These are phyloP conservation scores for Pseudonitzschia pungens DNA, from an alignment of 108 stramenopile species.

Conservation along the genomic window DNA sequence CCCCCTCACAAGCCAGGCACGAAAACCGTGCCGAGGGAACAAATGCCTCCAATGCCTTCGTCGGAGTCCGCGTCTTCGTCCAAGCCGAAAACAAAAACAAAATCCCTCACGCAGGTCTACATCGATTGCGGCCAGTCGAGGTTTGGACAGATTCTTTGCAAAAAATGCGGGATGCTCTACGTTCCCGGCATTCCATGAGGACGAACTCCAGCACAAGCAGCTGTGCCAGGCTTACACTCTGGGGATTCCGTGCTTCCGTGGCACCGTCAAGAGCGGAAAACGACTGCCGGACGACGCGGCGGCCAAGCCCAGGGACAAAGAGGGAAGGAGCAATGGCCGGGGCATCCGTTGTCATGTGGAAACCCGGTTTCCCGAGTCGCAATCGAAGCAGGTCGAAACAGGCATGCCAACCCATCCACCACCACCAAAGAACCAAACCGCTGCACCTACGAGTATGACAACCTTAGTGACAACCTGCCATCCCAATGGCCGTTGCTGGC, in stretches of 20 bases:
- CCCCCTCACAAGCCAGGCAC: no score
- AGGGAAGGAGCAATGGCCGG: no score
- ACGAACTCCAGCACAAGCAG: constrained; percentile 49
- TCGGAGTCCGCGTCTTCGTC: neutral
- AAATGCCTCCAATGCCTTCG: no score
- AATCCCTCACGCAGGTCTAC: constrained; percentile 56
- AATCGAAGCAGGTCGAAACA: neutral
- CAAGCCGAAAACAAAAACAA: neutral
- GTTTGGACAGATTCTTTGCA: constrained; percentile 68
- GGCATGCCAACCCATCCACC: neutral
- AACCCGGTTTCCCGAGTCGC: neutral
- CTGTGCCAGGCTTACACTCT: constrained; percentile 53
- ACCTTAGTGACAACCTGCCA: neutral
- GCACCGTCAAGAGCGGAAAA: neutral
- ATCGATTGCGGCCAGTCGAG: constrained; percentile 76
- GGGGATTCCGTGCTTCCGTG: constrained; percentile 53
- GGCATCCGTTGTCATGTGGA: constrained; percentile 11
- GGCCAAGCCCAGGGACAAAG: no score
- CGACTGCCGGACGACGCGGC: neutral
- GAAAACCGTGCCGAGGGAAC: no score
- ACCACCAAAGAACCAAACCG: neutral
- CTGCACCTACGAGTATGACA: no score
- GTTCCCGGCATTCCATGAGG: constrained; percentile 69
- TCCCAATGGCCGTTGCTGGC: constrained; percentile 14
- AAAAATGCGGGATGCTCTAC: constrained; percentile 68